Conservation (phyloP, 805 yeast species). For the Metschnikowia similis region DNA sequence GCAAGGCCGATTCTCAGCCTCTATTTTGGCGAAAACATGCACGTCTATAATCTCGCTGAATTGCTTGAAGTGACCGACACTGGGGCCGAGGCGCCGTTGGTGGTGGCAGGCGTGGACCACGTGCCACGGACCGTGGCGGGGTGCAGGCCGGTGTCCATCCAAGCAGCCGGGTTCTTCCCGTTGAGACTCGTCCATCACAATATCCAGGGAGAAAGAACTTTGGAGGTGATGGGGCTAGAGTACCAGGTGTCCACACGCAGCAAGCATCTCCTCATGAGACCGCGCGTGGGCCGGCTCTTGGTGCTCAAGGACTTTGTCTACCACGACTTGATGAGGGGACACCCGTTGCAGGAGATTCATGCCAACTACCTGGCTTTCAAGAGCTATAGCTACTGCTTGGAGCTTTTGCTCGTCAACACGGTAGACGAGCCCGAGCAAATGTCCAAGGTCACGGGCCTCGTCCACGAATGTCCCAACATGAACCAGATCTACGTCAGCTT, state of each 20-base stretch:
- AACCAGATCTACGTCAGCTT: constrained; percentile 47
- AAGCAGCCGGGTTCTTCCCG: constrained; percentile 7
- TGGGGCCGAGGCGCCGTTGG: neutral
- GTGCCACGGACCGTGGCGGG: neutral
- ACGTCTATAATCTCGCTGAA: constrained; percentile 25
- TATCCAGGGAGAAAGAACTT: constrained; percentile 13
- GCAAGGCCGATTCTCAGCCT: constrained; percentile 23
- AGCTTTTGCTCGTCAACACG: constrained; percentile 41
- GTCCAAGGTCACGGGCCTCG: constrained; percentile 14
- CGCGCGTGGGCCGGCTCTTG: constrained; percentile 36
- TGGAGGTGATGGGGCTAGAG: constrained; percentile 43
- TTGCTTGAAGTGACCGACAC: constrained; percentile 21
- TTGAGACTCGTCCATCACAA: constrained; percentile 6
- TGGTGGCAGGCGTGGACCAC: neutral
- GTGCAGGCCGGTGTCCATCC: neutral
- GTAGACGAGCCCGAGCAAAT: constrained; percentile 10
- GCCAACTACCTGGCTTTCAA: constrained; percentile 36
- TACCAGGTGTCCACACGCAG: constrained; percentile 25
- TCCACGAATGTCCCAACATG: constrained; percentile 14
- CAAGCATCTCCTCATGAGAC: constrained; percentile 28
- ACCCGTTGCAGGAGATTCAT: constrained; percentile 24
- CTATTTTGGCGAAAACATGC: constrained; percentile 36
- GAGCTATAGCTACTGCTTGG: constrained; percentile 47
- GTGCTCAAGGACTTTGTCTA: constrained; percentile 46
- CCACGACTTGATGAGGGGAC: constrained; percentile 31